These are phyloP conservation scores for Cadophora sp. DNA, from an alignment of 2,329 filamentous ascomycete genomes.

Conservation along the genomic window DNA sequence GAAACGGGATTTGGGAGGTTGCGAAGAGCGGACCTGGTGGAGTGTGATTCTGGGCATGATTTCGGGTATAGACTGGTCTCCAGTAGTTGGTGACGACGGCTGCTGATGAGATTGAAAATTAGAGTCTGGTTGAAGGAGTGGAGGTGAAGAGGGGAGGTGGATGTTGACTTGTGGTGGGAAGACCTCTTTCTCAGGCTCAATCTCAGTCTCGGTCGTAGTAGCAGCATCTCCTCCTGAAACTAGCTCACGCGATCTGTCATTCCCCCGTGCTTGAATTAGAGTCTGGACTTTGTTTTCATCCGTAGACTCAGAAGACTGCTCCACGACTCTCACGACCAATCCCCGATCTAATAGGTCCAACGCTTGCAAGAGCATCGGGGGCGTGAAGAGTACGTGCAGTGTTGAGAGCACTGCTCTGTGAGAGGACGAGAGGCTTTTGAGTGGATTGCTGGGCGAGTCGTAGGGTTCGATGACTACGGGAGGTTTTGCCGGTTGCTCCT, in stretches of 20 bases:
- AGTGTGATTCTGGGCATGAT: constrained; percentile 14
- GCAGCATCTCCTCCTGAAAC: not conserved
- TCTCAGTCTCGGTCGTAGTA: not conserved
- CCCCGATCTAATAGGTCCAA: constrained; percentile 85
- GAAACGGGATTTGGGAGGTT: constrained; percentile 45
- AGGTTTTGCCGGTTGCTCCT: not conserved
- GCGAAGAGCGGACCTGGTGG: constrained; percentile 39
- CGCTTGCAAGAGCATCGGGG: constrained; percentile 75
- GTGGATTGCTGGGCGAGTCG: constrained; percentile 29
- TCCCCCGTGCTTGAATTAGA: not conserved
- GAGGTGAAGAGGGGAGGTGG: constrained; percentile 16
- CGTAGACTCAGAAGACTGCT: constrained; percentile 12
- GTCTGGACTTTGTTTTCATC: too few relatives aligned
- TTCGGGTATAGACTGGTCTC: not conserved
- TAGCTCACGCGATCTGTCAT: not conserved
- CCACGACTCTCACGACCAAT: constrained; percentile 66
- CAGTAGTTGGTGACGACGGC: not conserved
- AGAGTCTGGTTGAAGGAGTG: not conserved
- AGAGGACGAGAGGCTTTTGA: constrained; percentile 31
- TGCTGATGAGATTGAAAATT: not conserved
- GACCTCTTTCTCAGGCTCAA: not conserved
- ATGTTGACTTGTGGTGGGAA: constrained; percentile 29
- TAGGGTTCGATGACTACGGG: constrained; percentile 8
- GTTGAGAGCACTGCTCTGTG: constrained; percentile 55
- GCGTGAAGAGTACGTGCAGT: constrained; percentile 82